Evolutionary conservation across 208 protist genomes (phyloP), one percentile per base, ranked within the genome.

Genomic region (Trypanosoma boissoni): DNA sequence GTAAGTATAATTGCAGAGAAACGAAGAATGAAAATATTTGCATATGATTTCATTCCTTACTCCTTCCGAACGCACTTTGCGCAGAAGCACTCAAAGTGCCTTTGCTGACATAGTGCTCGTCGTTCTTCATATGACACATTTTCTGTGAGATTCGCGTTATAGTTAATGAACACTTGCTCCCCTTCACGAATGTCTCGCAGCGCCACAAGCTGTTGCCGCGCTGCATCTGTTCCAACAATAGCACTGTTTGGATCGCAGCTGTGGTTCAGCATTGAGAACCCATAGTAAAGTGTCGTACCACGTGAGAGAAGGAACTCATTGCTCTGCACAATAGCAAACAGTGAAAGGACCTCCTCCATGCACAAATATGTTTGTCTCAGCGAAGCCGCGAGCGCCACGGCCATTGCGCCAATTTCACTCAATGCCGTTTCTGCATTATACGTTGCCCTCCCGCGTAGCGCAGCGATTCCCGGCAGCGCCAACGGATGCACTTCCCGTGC

Each of bases 51-150:
- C 24, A 26, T 26, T 16, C 26, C 10, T 83, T 43, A 91, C 45
- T 87, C 68, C 3, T 50, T 66, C 12, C 78, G 78, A 28, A 95
- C 72, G 51, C 88, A 95, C 52, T 78, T 81, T 1, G 74, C 31
- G 32, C 88, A 95, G 59, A 85, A 92, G 56, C 88, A 95, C 57
- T 86, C 74, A 72, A 95, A 95, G 68, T 95, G 75, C 8, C 88
- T 74, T 68, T 95, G 85, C 27, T 78, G 68, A 57, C 82, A 92
- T 27, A 95, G 74, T 6, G 80, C 80, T 43, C 79, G 77, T 39
- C 88, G 74, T 28, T 95, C 72, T 34, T 81, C 76, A 53, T 92
- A 95, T 42, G 49, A 63, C 29, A 91, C 71, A 63, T 53, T 73
- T 28, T 77, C 77, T 34, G 78, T 95, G 21, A 92, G 62, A 26